Evolutionary conservation across 1,284 basidiomycete genomes (phyloP), one percentile per base, ranked within the genome.

Genomic region (Papiliotrema flavescens): DNA sequence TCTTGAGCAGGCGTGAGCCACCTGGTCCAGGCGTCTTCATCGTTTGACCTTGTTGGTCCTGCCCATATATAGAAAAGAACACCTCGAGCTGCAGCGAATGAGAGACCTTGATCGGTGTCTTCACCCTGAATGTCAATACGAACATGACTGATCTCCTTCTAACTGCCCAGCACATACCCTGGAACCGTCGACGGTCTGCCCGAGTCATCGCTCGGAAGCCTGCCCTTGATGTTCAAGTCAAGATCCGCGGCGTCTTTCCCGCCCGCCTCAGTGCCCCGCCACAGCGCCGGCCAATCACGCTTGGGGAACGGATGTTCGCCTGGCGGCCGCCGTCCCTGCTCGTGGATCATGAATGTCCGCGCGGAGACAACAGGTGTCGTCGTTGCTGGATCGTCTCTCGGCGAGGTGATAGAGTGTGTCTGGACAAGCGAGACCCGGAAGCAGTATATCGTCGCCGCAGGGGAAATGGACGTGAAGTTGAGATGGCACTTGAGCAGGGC

Each of bases 1-100:
- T 53, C 34, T 60, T 58, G 19, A 71, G 51, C 39, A 69, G 48
- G 23, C 66, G 56, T 8, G 24, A 41, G 7, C 64, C 67, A 5
- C 66, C 65, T 2, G 65, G 53, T 34, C 59, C 64, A 8, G 59
- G 61, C 2, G 35, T 34, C 17, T 43, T 36, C 32, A 67, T 44
- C 9, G 47, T 39, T 19, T 49, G 44, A 11, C 66, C 67, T 0
- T 19, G 7, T 20, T 63, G 52, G 17, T 65, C 62, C 53, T 71
- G 62, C 28, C 65, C 64, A n/a, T 62, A 59, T 2, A 74, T 57
- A 1, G 70, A 64, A 56, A 73, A 74, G 58, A 55, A 72, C 3
- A 74, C 58, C 35, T 73, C 65, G 6, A 65, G 37, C 13, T 65
- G 51, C 4, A 74, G 59, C 24, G 57, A 32, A 51, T 74, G 73